Base-by-base conservation (phyloP, 129 eudicot species). In the Dittrichia graveolens region DNA sequence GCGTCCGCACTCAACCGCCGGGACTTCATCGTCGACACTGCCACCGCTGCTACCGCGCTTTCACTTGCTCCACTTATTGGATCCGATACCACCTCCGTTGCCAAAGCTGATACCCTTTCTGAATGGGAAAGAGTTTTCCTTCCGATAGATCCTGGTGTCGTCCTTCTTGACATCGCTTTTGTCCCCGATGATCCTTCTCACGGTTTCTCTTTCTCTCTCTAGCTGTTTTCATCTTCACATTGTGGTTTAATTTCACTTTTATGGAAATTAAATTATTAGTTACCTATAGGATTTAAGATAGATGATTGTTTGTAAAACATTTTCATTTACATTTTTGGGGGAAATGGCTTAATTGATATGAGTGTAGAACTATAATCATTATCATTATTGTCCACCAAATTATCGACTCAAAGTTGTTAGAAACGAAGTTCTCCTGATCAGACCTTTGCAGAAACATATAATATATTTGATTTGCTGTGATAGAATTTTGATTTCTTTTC, bases 61-160 rank as follows among this genome's bases (percentile, higher is more conserved):
- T 65, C 95, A 2, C 83, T 91, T 4, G 73, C 83, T 15, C 87
- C 91, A 9, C 35, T 83, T 0, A 11, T 72, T 14, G 80, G 73
- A 18, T 42, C 58, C 3, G 67, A 24, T 59, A 40, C 43, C 11
- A 8, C 43, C 48, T 65, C 67, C 4, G 40, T 53, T 44, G 89
- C 92, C 3, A 85, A 67, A 38, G 82, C 83, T 35, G 91, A 90
- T 3, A 66, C 69, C 4, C 83, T 95, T 12, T 90, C 99, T 11
- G 99, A 90, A 67, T 95, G 99, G 99, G 99, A 90, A 65, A 67
- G 97, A 24, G 89, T 95, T 75, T 84, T 11, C 58, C 89, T 95
- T 13, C 99, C 99, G 2, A 90, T 95, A 67, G 97, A 95, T 74
- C 99, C 99, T 37, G 99, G 99, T 8, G 99, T 95, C 8, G 99